These are phyloP conservation scores for Fusarium sp. DNA, from an alignment of 2,329 filamentous ascomycete species.

Conservation along the genomic window DNA sequence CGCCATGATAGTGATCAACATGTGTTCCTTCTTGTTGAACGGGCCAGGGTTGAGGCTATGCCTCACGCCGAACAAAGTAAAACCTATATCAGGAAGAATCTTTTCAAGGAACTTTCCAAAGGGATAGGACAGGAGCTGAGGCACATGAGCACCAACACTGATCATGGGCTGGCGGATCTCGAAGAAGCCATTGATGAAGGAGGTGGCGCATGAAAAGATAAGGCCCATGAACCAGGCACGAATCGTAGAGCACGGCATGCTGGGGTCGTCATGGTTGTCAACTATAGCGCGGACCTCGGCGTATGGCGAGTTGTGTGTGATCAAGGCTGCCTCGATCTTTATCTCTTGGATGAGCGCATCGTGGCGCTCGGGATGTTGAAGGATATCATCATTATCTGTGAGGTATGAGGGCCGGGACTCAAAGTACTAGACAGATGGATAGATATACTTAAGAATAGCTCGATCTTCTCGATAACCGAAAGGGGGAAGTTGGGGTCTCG, in stretches of 20 bases:
- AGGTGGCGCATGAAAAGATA: conserved; percentile 62
- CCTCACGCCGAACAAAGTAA: conserved; percentile 62
- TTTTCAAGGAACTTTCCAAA: conserved; percentile 66
- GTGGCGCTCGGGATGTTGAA: conserved; percentile 57
- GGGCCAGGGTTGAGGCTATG: conserved; percentile 68
- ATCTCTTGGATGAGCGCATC: conserved; percentile 63
- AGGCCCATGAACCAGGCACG: conserved; percentile 69
- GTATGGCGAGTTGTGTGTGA: conserved; percentile 68
- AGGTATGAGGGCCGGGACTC: background rate
- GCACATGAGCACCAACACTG: conserved; percentile 66
- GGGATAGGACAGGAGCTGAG: conserved; percentile 71
- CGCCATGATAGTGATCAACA: conserved; percentile 73
- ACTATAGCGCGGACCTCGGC: conserved; percentile 69
- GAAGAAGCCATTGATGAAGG: conserved; percentile 71
- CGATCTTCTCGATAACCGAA: conserved; percentile 54
- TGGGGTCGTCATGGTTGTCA: conserved; percentile 66
- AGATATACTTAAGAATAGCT: conserved; percentile 54
- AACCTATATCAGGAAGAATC: conserved; percentile 64
- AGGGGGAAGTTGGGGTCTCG: conserved; percentile 58
- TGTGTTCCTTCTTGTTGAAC: conserved; percentile 73
- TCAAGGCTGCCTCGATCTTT: conserved; percentile 66
- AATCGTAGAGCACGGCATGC: conserved; percentile 67
- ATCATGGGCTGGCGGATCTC: conserved; percentile 70
- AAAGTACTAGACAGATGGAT: background rate
- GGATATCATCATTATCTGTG: conserved; percentile 50